Percentiles rank a stretch among this genome's conserved stretches.
phyloP scores from a whole-genome alignment of 305 asterid genomes.

The Vinca major region DNA sequence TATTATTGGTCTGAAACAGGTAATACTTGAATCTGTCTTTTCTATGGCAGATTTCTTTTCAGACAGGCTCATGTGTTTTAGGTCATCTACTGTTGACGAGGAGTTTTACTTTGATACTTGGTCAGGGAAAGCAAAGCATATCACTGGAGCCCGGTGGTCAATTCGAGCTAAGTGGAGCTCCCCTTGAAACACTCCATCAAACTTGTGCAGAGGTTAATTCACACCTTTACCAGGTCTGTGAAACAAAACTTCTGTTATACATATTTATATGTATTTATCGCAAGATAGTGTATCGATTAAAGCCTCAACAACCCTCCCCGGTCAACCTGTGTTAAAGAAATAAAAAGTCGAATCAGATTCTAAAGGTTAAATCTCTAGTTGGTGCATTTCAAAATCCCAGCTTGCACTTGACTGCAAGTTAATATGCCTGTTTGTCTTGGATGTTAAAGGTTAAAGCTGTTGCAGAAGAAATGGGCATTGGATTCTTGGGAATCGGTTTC shows the following conservation, averaged over 20 bases:
- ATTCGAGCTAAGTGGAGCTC: constrained; percentile 98
- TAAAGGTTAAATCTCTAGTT: neutral
- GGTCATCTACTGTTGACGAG: neutral
- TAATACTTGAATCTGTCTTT: constrained; percentile 12
- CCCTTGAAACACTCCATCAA: constrained; percentile 90
- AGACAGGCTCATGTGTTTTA: neutral
- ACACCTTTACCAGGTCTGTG: constrained; percentile 96
- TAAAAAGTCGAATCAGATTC: neutral
- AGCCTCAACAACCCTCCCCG: neutral
- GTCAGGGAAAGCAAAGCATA: constrained; percentile 81
- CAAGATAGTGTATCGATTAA: neutral
- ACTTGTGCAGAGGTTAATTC: constrained; percentile 98
- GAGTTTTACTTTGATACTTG: constrained; percentile 10
- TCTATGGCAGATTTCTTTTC: neutral
- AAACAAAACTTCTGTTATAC: neutral
- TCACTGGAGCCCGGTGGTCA: constrained; percentile 98
- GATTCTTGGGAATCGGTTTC: constrained; percentile 86
- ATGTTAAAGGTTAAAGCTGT: constrained; percentile 79
- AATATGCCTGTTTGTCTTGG: constrained; percentile 11
- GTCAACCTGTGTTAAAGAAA: neutral
- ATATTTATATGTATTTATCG: neutral
- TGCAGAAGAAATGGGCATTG: constrained; percentile 94
- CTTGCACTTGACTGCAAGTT: neutral
- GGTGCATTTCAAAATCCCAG: neutral
- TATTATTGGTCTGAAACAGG: constrained; percentile 94